Conservation (phyloP, 805 yeast genomes). For the Saccharomycopsis oosterbeekiorum region DNA sequence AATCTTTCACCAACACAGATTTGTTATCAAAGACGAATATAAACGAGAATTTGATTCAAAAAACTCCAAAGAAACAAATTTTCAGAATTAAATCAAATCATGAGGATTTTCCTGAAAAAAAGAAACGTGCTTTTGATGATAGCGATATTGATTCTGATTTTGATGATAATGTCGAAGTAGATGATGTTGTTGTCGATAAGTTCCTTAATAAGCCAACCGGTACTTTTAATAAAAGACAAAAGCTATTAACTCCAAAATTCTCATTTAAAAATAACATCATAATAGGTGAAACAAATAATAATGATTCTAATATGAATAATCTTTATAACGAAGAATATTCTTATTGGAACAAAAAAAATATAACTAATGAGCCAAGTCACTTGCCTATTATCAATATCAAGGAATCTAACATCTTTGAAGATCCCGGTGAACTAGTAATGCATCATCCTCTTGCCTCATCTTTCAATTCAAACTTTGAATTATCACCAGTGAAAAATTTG, state of each 20-base stretch:
- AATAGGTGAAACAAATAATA: background rate
- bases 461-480: conserved; percentile 56
- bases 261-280: background rate
- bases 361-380: background rate
- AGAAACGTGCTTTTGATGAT: conserved; percentile 14
- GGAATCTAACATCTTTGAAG: background rate
- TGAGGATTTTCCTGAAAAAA: background rate
- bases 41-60: background rate
- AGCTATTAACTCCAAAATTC: background rate
- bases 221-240: conserved; percentile 20
- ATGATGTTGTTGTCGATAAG: conserved; percentile 8
- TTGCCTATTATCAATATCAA: background rate
- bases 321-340: background rate
- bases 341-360: background rate
- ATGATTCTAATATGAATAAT: background rate
- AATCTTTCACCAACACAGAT: conserved; percentile 6
- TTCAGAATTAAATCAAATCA: conserved; percentile 2
- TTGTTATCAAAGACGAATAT: conserved; percentile 17
- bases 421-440: conserved; percentile 16
- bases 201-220: conserved; percentile 13
- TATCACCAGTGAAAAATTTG: conserved; percentile 38
- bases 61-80: conserved; percentile 6
- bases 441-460: conserved; percentile 45
- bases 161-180: conserved; percentile 17
- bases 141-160: conserved; percentile 6